Conservation (phyloP, 139 green algal species). For the Chlorella sp. region DNA sequence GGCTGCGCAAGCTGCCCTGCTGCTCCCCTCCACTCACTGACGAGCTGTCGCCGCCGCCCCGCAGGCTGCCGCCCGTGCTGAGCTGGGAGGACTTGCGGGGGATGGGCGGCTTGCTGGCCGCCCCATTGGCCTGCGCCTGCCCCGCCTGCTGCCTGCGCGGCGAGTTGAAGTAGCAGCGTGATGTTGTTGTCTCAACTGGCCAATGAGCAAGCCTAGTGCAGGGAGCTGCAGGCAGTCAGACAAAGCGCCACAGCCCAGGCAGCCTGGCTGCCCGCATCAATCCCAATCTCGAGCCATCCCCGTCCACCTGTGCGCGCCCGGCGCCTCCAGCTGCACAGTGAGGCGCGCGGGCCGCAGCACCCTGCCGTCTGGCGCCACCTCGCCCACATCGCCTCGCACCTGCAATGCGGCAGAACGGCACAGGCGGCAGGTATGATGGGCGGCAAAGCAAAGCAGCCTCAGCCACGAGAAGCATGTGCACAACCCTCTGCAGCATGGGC, state of each 20-base stretch:
- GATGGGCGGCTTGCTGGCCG: not conserved
- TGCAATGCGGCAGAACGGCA: not conserved
- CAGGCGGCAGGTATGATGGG: too few relatives aligned
- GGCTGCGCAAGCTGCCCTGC: not conserved
- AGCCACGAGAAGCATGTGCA: too few relatives aligned
- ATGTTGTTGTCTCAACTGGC: not conserved
- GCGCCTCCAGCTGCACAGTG: slow-evolving; percentile 28
- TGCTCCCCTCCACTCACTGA: not conserved
- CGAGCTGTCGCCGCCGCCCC: too few relatives aligned
- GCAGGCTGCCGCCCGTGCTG: not conserved
- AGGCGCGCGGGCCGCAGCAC: slow-evolving; percentile 30
- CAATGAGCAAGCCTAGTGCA: too few relatives aligned
- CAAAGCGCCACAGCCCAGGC: too few relatives aligned
- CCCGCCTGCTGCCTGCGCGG: not conserved
- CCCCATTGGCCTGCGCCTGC: not conserved
- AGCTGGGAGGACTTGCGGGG: slow-evolving; percentile 19
- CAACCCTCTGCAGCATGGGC: too few relatives aligned
- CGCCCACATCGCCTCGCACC: slow-evolving; percentile 35
- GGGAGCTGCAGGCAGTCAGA: too few relatives aligned
- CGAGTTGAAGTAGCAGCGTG: not conserved
- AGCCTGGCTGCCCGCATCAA: not conserved
- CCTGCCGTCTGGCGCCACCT: not conserved
- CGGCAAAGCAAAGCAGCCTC: too few relatives aligned
- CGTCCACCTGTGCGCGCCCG: slow-evolving; percentile 30
- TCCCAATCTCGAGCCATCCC: not conserved